Base-by-base conservation (phyloP, 2,329 filamentous ascomycete species). In the Plectosphaerella plurivora region DNA sequence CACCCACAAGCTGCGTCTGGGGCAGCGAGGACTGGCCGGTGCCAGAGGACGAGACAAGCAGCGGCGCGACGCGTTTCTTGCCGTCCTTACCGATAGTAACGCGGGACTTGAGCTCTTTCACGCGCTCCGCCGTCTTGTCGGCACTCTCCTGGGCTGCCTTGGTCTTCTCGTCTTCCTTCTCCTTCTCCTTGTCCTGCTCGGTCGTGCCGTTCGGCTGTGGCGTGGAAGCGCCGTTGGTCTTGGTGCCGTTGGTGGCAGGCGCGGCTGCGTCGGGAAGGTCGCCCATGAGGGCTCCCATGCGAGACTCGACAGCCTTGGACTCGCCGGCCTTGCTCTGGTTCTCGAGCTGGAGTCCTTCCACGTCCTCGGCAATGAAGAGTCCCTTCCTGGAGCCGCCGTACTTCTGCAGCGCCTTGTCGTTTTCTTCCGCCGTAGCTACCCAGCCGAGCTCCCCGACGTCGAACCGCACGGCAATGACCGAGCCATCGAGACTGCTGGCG, bases 261-360 rank as follows among this genome's bases (percentile, higher is more conserved):
- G 76, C 73, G 41, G 83, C 82, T 4, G 77, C 73, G 4, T 79
- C 69, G 3, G 79, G 73, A 50, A 81, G 80, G 64, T 96, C 92
- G 6, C 93, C 93, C 94, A 99, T 99, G 37, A 99, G 73, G n/a
- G 93, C 93, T 12, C 94, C 94, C 94, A 99, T 99, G 59, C 93
- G 84, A 2, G 91, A 94, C 70, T 99, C 90, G 0, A 93, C 92
- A 5, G 88, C 92, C 58, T 87, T 89, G 33, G 93, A 81, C 67
- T 99, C 94, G 20, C 88, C 93, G 44, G 88, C 91, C 65, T 95
- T 97, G 71, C 91, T 96, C 66, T 87, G 88, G 61, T 95, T 91
- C 70, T 99, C 94, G 1, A 99, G 73, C 37, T 89, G 78, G 44
- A 97, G 72, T 0, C 91, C 90, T 62, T 97, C 91, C 0, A 96